A percentile compares a stretch with the other conserved stretches of the same genome.
These are phyloP conservation scores for Helminthosporium solani DNA, from an alignment of 2,329 filamentous ascomycete species.

Conservation along the genomic window DNA sequence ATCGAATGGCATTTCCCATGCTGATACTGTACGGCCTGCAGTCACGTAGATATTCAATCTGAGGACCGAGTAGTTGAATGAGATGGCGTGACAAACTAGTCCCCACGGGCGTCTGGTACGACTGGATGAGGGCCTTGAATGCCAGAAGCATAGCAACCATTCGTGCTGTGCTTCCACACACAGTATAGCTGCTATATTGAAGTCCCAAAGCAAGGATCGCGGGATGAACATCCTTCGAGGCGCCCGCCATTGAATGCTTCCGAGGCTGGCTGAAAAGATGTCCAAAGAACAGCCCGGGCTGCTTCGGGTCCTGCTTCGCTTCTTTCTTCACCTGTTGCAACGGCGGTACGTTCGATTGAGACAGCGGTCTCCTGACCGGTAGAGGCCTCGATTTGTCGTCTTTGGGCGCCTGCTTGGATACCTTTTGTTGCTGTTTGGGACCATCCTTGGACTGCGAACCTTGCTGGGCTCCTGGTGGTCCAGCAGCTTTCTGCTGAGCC, in stretches of 20 bases:
- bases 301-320: slow-evolving; percentile 51
- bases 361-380: slow-evolving; percentile 33
- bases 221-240: slow-evolving; percentile 75
- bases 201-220: slow-evolving; percentile 81
- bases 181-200: slow-evolving; percentile 83
- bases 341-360: slow-evolving; percentile 30
- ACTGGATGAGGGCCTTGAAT: slow-evolving; percentile 88
- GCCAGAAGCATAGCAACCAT: slow-evolving; percentile 84
- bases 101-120: slow-evolving; percentile 85
- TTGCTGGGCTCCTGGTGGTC: slow-evolving; percentile 39
- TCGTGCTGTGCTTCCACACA: slow-evolving; percentile 86
- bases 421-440: slow-evolving; percentile 36
- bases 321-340: slow-evolving; percentile 36
- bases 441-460: slow-evolving; percentile 27
- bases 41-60: slow-evolving; percentile 91
- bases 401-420: slow-evolving; percentile 35
- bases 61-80: slow-evolving; percentile 86
- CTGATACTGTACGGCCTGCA: slow-evolving; percentile 95
- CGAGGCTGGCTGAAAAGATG: slow-evolving; percentile 78
- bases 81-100: slow-evolving; percentile 88
- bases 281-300: slow-evolving; percentile 65
- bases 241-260: slow-evolving; percentile 61
- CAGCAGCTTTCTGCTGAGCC: slow-evolving; percentile 63
- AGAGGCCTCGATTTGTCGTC: slow-evolving; percentile 36
- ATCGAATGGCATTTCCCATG: slow-evolving; percentile 95